phyloP scores from a whole-genome alignment of 108 stramenopile species.

The Skeletonema costatum region DNA sequence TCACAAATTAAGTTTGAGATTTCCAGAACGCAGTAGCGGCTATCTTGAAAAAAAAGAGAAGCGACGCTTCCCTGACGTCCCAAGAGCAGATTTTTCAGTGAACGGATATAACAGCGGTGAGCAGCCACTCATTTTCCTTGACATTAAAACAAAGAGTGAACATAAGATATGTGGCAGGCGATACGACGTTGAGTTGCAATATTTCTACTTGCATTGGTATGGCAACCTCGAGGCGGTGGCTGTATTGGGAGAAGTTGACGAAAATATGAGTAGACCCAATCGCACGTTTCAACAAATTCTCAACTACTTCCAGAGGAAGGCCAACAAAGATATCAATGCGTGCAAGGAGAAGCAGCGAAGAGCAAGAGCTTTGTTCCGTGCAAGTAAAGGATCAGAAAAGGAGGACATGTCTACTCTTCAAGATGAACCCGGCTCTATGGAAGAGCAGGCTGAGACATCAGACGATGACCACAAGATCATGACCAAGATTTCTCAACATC shows the following conservation, averaged over 20 bases:
- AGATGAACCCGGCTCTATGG: not conserved
- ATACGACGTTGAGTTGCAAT: constrained; percentile 71
- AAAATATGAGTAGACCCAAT: not conserved
- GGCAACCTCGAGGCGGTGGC: constrained; percentile 32
- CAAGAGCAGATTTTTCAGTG: constrained; percentile 32
- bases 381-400: not conserved
- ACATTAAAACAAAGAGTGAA: constrained; percentile 67
- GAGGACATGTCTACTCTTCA: not conserved
- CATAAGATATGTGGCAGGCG: constrained; percentile 63
- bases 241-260: constrained; percentile 33
- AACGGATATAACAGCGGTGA: constrained; percentile 35
- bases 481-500: constrained; percentile 17
- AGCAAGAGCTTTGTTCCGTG: constrained; percentile 28
- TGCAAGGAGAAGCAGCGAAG: constrained; percentile 18
- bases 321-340: constrained; percentile 20
- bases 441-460: not conserved
- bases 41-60: not conserved
- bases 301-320: constrained; percentile 41
- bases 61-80: not conserved
- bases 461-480: constrained; percentile 6
- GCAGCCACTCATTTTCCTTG: constrained; percentile 48
- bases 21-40: constrained; percentile 11
- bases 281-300: constrained; percentile 33
- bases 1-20: constrained; percentile 30
- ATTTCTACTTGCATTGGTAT: constrained; percentile 28